These are phyloP conservation scores for Vaccinium corymbosum DNA, from an alignment of 148 eudicot species.

Conservation along the genomic window DNA sequence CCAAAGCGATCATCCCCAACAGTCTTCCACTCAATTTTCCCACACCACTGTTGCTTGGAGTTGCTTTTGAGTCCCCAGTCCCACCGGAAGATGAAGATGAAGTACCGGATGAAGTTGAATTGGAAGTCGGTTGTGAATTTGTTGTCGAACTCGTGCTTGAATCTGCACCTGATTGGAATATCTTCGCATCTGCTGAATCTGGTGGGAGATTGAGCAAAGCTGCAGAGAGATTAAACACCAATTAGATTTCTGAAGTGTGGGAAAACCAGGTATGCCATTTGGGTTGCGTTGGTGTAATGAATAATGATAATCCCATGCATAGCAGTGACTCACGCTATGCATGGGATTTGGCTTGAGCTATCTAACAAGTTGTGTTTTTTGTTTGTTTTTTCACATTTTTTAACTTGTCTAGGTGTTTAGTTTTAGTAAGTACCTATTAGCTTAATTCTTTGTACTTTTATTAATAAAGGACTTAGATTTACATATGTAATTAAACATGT, in stretches of 20 bases:
- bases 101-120: conserved; percentile 13
- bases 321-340: too few relatives aligned
- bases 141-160: conserved; percentile 21
- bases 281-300: not conserved
- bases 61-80: conserved; percentile 26
- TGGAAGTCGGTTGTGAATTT: conserved; percentile 17
- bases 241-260: not conserved
- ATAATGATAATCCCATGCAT: too few relatives aligned
- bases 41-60: conserved; percentile 21
- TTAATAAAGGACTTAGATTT: too few relatives aligned
- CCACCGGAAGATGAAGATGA: conserved; percentile 25
- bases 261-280: not conserved
- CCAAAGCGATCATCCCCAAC: conserved; percentile 9
- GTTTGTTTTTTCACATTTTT: too few relatives aligned
- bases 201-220: conserved; percentile 40
- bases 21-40: conserved; percentile 11
- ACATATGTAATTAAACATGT: not conserved
- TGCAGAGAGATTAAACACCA: conserved; percentile 9
- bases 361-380: too few relatives aligned
- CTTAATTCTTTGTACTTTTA: too few relatives aligned
- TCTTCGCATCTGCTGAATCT: conserved; percentile 45
- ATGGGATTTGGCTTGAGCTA: too few relatives aligned
- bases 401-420: too few relatives aligned
- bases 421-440: too few relatives aligned
- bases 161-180: conserved; percentile 28